Evolutionary conservation across 1,284 basidiomycete species (phyloP).

Genomic region (Boletus hoseneyae): DNA sequence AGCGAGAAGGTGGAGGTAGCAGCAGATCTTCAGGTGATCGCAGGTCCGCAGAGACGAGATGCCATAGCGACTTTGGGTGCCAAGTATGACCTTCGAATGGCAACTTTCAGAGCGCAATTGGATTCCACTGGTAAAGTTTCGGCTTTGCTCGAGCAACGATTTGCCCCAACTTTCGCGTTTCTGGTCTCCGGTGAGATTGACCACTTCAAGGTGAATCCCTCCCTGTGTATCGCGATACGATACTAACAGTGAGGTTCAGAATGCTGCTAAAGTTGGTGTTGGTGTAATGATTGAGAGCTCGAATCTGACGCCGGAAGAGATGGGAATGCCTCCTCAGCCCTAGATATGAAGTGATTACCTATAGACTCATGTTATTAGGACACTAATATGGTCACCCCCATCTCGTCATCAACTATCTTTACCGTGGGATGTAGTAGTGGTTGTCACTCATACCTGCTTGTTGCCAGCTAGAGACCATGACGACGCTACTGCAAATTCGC

Average conservation of each 20-base stretch:
- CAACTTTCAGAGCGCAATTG: slow-evolving; percentile 90
- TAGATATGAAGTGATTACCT: slow-evolving; percentile 36
- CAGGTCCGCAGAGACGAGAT: slow-evolving; percentile 78
- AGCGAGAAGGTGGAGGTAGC: slow-evolving; percentile 99
- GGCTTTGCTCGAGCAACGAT: slow-evolving; percentile 92
- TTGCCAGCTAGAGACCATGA: slow-evolving; percentile 10
- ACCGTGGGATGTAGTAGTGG: slow-evolving; percentile 21
- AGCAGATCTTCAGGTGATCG: slow-evolving; percentile 86
- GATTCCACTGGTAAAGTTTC: slow-evolving; percentile 94
- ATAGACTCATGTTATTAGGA: slow-evolving; percentile 27
- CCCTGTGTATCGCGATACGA: not conserved
- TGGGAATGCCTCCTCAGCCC: slow-evolving; percentile 59
- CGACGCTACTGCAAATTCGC: slow-evolving; percentile 21
- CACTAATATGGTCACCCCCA: slow-evolving; percentile 17
- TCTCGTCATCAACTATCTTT: slow-evolving; percentile 2
- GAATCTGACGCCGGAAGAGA: slow-evolving; percentile 73
- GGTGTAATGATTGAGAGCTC: slow-evolving; percentile 95
- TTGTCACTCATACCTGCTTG: not conserved
- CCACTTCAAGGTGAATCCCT: slow-evolving; percentile 81
- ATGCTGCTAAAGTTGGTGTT: slow-evolving; percentile 90
- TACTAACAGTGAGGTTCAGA: slow-evolving; percentile 47
- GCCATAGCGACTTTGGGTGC: slow-evolving; percentile 91
- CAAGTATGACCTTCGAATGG: slow-evolving; percentile 94
- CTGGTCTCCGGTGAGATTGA: slow-evolving; percentile 96
- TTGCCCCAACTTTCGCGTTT: slow-evolving; percentile 94